These are phyloP conservation scores for Paramecium primaurelia DNA, from an alignment of 73 alveolate species.

Conservation along the genomic window DNA sequence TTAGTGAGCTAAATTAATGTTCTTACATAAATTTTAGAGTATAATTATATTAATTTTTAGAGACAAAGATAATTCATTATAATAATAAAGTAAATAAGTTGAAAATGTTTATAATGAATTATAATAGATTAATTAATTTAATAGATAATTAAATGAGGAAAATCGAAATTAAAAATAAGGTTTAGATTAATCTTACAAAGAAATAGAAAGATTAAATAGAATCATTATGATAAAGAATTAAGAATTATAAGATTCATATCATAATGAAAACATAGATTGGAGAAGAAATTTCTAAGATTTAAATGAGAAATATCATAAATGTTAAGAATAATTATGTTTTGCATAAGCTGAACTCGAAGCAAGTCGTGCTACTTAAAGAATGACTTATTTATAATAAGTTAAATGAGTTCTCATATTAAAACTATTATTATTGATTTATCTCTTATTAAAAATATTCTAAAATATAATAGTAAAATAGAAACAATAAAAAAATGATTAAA, in stretches of 20 bases:
- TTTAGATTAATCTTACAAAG: not conserved
- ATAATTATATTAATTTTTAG: not conserved
- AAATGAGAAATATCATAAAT: conserved; percentile 30
- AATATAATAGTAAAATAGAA: not conserved
- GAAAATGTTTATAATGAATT: not conserved
- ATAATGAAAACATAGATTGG: conserved; percentile 1
- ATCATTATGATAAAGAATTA: not conserved
- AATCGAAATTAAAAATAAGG: not conserved
- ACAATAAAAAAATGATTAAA: not conserved
- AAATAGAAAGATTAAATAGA: conserved; percentile 22
- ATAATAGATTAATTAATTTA: not conserved
- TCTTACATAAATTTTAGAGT: conserved; percentile 10
- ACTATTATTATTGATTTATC: not conserved
- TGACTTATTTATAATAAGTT: not conserved
- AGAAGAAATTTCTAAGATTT: conserved; percentile 23
- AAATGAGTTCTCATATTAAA: conserved; percentile 1
- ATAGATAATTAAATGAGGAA: conserved; percentile 21
- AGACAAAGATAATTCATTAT: not conserved
- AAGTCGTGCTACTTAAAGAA: not conserved
- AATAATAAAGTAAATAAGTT: not conserved
- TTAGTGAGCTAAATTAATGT: not conserved
- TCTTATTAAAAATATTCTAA: not conserved
- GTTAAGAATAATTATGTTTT: conserved; percentile 25
- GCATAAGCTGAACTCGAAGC: conserved; percentile 42
- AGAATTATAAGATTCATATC: not conserved